phyloP scores from a whole-genome alignment of 1,139 yeast genomes.

The Debaryomyces psychrophilus region DNA sequence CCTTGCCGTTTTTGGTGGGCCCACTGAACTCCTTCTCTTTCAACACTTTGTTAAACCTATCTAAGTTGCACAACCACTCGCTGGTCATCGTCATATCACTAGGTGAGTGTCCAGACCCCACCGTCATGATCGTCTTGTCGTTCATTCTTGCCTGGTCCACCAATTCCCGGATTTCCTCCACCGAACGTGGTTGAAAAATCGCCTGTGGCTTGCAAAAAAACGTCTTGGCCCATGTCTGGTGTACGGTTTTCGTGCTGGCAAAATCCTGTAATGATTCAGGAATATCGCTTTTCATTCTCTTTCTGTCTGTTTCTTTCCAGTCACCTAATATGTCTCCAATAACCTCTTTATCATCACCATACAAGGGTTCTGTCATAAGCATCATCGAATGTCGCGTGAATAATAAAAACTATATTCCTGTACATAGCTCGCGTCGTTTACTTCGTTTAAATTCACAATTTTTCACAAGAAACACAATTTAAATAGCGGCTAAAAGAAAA shows the following conservation, averaged over 20 bases:
- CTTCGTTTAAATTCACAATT: conserved; percentile 7
- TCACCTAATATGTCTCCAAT: not conserved
- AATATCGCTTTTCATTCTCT: conserved; percentile 17
- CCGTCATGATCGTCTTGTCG: conserved; percentile 74
- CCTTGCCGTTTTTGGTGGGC: conserved; percentile 31
- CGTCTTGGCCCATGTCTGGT: conserved; percentile 92
- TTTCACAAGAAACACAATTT: conserved; percentile 1
- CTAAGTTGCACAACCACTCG: conserved; percentile 89
- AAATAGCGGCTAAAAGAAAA: conserved; percentile 6
- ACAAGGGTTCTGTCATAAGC: not conserved
- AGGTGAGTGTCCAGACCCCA: conserved; percentile 96
- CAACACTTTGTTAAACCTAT: conserved; percentile 63
- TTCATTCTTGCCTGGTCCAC: conserved; percentile 64
- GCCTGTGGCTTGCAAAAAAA: conserved; percentile 75
- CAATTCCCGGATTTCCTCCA: conserved; percentile 65
- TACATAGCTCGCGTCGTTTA: conserved; percentile 2
- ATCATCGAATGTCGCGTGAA: conserved; percentile 1
- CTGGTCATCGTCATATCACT: conserved; percentile 85
- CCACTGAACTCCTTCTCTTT: conserved; percentile 43
- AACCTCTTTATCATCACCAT: not conserved
- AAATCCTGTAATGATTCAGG: conserved; percentile 39
- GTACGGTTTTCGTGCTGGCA: conserved; percentile 44
- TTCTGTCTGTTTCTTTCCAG: not conserved
- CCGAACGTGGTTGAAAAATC: conserved; percentile 70
- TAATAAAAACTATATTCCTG: not conserved